Conservation (phyloP, 805 yeast genomes). For the Saccharomycopsis fibuligera region DNA sequence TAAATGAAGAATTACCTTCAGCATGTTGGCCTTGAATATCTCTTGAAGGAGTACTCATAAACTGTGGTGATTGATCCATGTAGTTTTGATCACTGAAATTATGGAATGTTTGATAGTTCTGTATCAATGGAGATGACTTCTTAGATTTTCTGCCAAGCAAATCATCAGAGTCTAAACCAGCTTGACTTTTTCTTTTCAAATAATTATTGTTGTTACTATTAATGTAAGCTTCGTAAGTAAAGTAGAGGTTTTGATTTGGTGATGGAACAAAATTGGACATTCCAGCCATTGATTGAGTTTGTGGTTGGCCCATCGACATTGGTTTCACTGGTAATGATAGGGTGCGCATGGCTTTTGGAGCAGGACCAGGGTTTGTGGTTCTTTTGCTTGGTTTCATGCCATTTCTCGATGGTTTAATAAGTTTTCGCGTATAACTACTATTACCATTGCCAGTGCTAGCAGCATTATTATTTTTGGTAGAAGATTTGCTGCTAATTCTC, state of each 20-base stretch:
- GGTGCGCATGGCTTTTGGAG: constrained; percentile 41
- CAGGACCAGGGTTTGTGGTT: constrained; percentile 37
- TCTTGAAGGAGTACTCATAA: not conserved
- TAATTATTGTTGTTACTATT: not conserved
- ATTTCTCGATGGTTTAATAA: not conserved
- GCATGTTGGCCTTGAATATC: not conserved
- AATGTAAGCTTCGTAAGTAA: not conserved
- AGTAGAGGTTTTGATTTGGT: too few species aligned
- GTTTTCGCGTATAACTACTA: not conserved
- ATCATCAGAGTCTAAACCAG: not conserved
- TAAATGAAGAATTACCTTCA: not conserved
- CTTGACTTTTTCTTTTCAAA: not conserved
- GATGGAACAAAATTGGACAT: too few species aligned
- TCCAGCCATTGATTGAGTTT: not conserved
- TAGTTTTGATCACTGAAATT: not conserved
- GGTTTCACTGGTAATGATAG: constrained; percentile 34
- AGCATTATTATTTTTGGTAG: not conserved
- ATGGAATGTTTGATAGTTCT: not conserved
- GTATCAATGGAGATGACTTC: constrained; percentile 1
- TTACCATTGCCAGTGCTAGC: not conserved
- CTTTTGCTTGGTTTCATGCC: constrained; percentile 25
- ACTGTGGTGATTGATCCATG: not conserved
- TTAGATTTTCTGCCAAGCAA: not conserved
- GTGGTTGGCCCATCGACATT: not conserved
- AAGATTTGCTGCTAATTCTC: not conserved